phyloP scores from a whole-genome alignment of 768 basidiomycete species.

The Amanita pseudoporphyria region DNA sequence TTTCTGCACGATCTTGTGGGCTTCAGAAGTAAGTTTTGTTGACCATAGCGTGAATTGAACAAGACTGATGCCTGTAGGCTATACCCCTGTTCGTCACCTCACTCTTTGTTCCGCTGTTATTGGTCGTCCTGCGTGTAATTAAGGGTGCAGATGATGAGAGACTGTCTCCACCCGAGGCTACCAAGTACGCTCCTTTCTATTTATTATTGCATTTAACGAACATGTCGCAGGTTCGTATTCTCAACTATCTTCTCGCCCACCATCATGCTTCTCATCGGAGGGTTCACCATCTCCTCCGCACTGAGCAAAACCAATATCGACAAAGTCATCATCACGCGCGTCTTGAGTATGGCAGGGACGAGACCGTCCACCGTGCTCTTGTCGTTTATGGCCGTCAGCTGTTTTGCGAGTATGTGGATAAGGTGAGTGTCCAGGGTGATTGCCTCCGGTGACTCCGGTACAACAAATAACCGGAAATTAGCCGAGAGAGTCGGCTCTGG shows the following conservation, averaged over 20 bases:
- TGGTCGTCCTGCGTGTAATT: conserved; percentile 79
- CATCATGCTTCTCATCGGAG: conserved; percentile 96
- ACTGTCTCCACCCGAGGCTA: conserved; percentile 58
- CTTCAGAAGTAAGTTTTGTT: conserved; percentile 65
- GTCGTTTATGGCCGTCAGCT: conserved; percentile 92
- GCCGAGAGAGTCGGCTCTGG: too few species aligned
- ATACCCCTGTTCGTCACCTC: conserved; percentile 98
- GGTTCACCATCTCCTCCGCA: conserved; percentile 96
- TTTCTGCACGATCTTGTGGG: conserved; percentile 93
- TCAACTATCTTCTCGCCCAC: conserved; percentile 96
- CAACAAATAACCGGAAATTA: too few species aligned
- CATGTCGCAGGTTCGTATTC: conserved; percentile 64
- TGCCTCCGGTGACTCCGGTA: not conserved
- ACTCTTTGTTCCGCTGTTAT: conserved; percentile 75
- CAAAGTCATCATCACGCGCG: conserved; percentile 79
- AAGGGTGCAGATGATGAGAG: conserved; percentile 45
- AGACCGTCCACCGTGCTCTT: conserved; percentile 80
- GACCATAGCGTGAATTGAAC: not conserved
- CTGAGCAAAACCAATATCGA: conserved; percentile 95
- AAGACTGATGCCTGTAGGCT: conserved; percentile 40
- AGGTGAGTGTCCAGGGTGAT: conserved; percentile 36
- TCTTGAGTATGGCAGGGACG: conserved; percentile 86
- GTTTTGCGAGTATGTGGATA: conserved; percentile 99
- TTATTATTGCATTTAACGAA: not conserved
- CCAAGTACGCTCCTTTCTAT: conserved; percentile 48